A percentile compares a stretch with the other conserved stretches of the same genome.
Evolutionary conservation across 345 rosid genomes (phyloP).

Genomic region (Chamaenerion angustifolium): DNA sequence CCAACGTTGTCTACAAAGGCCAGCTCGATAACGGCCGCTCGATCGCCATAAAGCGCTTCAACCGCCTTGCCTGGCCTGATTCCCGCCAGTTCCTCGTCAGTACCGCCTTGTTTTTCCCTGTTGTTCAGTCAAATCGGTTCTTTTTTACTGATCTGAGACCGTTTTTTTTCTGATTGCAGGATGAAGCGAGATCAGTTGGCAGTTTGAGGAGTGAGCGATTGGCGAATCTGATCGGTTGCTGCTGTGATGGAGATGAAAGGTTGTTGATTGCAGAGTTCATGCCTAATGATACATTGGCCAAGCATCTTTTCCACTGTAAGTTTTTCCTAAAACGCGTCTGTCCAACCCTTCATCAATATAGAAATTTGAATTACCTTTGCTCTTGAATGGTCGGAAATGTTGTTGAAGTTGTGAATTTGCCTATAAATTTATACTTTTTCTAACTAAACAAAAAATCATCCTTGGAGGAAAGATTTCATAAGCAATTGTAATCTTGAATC

Average conservation of each 20-base stretch:
- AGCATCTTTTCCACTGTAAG: slow-evolving; percentile 94
- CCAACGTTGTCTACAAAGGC: slow-evolving; percentile 85
- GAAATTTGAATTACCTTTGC: too few relatives aligned
- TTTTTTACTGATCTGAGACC: background rate
- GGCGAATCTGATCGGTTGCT: slow-evolving; percentile 85
- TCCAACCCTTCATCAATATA: too few relatives aligned
- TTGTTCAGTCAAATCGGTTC: background rate
- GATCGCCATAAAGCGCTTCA: slow-evolving; percentile 85
- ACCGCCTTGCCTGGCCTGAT: slow-evolving; percentile 87
- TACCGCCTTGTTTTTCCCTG: slow-evolving; percentile 13
- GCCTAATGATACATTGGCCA: slow-evolving; percentile 88
- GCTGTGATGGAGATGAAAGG: slow-evolving; percentile 81
- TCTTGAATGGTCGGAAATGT: too few relatives aligned
- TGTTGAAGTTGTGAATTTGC: too few relatives aligned
- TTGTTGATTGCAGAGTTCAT: slow-evolving; percentile 86
- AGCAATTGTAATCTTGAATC: too few relatives aligned
- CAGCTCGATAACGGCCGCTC: slow-evolving; percentile 54
- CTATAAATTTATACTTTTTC: too few relatives aligned
- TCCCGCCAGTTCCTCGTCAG: slow-evolving; percentile 85
- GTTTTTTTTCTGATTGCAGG: slow-evolving; percentile 25
- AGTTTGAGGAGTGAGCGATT: slow-evolving; percentile 70
- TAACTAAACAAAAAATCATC: too few relatives aligned
- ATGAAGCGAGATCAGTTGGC: slow-evolving; percentile 86
- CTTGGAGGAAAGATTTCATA: too few relatives aligned
- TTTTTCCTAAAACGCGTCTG: background rate